Evolutionary conservation across 2,329 filamentous ascomycete species (phyloP), one percentile per base, ranked within the genome.

Genomic region (Trichoderma oligosporum): DNA sequence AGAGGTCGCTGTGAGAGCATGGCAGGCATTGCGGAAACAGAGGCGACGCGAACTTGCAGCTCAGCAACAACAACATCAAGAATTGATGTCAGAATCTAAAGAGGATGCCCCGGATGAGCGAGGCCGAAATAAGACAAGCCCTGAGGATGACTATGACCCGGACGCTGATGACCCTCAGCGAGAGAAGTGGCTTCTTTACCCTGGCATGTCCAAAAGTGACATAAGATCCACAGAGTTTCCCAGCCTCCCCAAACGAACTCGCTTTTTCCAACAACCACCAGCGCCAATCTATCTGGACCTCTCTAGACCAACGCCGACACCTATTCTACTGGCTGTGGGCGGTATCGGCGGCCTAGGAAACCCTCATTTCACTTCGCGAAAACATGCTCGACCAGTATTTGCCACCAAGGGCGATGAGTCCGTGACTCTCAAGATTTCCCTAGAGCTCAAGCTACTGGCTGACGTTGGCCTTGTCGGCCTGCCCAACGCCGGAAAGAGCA

Each of bases 401-500:
- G 94, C 93, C 5, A 96, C 91, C 1, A 88, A 85, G 63, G 94
- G 94, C 39, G 90, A 96, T 63, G 78, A 82, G 11, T 89, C 90
- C 35, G 84, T 94, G 65, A 86, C 83, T 36, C 78, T 99, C 67
- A 85, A 86, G 46, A 75, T 99, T 33, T 86, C 96, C 68, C 81
- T 99, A 12, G 94, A 99, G 71, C 81, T 99, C 61, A 97, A 97
- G 77, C 82, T 99, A 8, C 84, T 99, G 38, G 94, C 94, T 4
- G 94, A 99, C 72, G 88, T 99, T 7, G 94, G 94, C 0, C 81
- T 99, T 2, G 94, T 99, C 14, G 94, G 94, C 1, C 82, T 97
- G 14, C 94, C 94, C 1, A 99, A 99, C 70, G 94, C 93, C 4
- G 94, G 94, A 7, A 99, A 99, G 74, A 95, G 89, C 69, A 97